Base-by-base conservation (phyloP, 257 asterid species). In the Jacaranda mimosifolia region DNA sequence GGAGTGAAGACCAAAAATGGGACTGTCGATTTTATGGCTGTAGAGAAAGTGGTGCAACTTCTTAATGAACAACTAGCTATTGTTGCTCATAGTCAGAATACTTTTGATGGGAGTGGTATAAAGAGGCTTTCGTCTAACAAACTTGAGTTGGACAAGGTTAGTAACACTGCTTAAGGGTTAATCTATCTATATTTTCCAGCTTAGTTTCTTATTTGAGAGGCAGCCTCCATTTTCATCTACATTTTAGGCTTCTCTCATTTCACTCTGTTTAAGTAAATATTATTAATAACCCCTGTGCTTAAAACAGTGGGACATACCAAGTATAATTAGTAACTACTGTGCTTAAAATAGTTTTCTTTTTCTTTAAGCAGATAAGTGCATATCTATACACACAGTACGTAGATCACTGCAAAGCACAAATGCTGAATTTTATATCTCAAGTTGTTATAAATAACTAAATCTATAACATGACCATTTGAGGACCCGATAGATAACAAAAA, bases 31-130 rank as follows among this genome's bases (percentile, higher is more conserved):
- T 91, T 93, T 55, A 83, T 74, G 78, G 89, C 88, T 11, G 87
- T 84, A 1, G 97, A 83, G 82, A 78, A 68, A 35, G 90, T 88
- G 72, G 91, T 83, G 36, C 81, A 78, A 63, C 82, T 78, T 85
- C 97, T 96, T 32, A 87, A 85, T 78, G 98, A 93, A 66, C 92
- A 89, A 68, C 99, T 97, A 0, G 92, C 86, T 45, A 93, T 96
- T 65, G 98, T 96, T 77, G 99, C 99, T 73, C 99, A 93, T 53
- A 89, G 86, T 36, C 97, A 91, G 87, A 91, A 89, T 70, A 87
- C 90, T 7, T 96, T 90, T 48, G 97, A 93, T 70, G 99, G 99
- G 76, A 88, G 89, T 75, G 97, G 92, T 56, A 86, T 93, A 57
- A 86, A 78, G 85, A 89, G 94, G 81, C 86, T 93, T 12, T 58